Conservation (phyloP, 148 eudicot species). For the Rhododendron ovatum region DNA sequence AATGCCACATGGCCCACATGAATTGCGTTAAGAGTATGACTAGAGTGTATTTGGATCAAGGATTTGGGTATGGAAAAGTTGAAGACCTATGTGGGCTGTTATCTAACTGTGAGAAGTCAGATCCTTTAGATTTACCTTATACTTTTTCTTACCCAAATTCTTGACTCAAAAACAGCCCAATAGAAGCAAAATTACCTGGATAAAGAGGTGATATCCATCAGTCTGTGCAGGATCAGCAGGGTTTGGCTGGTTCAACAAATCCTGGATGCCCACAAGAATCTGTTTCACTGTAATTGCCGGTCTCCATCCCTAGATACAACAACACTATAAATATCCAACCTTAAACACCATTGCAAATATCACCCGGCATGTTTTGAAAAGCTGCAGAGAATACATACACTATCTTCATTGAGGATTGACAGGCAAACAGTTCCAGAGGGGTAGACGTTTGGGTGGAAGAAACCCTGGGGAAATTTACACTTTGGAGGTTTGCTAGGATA, state of each 20-base stretch:
- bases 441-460: slow-evolving; percentile 86
- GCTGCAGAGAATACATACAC: slow-evolving; percentile 41
- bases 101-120: background rate
- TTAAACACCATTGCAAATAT: slow-evolving; percentile 2
- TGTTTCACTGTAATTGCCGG: slow-evolving; percentile 92
- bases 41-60: background rate
- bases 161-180: background rate
- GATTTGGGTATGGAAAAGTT: background rate
- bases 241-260: slow-evolving; percentile 74
- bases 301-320: slow-evolving; percentile 62
- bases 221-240: slow-evolving; percentile 75
- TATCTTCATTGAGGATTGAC: slow-evolving; percentile 78
- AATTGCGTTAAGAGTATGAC: background rate
- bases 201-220: slow-evolving; percentile 71
- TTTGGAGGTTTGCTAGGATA: slow-evolving; percentile 91
- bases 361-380: background rate
- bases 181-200: slow-evolving; percentile 43
- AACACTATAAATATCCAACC: background rate
- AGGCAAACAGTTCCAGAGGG: slow-evolving; percentile 85
- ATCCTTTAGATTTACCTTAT: background rate
- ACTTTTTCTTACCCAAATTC: background rate
- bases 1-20: background rate
- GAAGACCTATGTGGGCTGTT: background rate
- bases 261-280: slow-evolving; percentile 80
- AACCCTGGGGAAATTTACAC: slow-evolving; percentile 74